Evolutionary conservation across 139 green algal species (phyloP).

Genomic region (Coelastrella sp.): DNA sequence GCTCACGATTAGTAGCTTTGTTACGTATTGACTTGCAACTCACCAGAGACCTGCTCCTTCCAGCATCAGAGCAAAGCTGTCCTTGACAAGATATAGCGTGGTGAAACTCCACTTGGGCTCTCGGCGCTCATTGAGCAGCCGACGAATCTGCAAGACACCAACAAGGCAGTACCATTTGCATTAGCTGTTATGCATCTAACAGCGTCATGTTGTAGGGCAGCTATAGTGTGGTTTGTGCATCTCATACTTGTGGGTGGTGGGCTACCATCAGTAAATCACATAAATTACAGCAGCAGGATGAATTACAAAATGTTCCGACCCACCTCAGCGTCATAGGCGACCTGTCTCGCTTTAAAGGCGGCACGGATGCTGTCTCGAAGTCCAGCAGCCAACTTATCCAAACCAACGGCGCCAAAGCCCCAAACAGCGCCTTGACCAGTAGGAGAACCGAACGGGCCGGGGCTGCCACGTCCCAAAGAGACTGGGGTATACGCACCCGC

Average conservation of each 20-base stretch:
- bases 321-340: constrained; percentile 85
- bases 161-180: background rate
- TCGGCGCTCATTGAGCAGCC: constrained; percentile 73
- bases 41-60: constrained; percentile 70
- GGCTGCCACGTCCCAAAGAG: too few species aligned
- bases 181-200: too few species aligned
- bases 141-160: constrained; percentile 63
- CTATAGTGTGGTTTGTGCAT: too few species aligned
- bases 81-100: constrained; percentile 89
- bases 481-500: background rate
- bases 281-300: too few species aligned
- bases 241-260: too few species aligned
- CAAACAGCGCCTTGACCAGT: background rate
- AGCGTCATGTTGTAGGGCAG: too few species aligned
- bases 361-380: constrained; percentile 73
- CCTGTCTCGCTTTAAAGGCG: constrained; percentile 82
- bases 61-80: constrained; percentile 87
- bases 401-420: constrained; percentile 35
- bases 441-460: too few species aligned
- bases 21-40: background rate
- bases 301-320: background rate
- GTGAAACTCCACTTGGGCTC: constrained; percentile 80
- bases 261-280: too few species aligned
- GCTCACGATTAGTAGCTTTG: too few species aligned
- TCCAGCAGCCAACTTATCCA: constrained; percentile 75